Evolutionary conservation across 176 grass and related monocot species (phyloP), one percentile per base, ranked within the genome.

Genomic region (Paspalum notatum): DNA sequence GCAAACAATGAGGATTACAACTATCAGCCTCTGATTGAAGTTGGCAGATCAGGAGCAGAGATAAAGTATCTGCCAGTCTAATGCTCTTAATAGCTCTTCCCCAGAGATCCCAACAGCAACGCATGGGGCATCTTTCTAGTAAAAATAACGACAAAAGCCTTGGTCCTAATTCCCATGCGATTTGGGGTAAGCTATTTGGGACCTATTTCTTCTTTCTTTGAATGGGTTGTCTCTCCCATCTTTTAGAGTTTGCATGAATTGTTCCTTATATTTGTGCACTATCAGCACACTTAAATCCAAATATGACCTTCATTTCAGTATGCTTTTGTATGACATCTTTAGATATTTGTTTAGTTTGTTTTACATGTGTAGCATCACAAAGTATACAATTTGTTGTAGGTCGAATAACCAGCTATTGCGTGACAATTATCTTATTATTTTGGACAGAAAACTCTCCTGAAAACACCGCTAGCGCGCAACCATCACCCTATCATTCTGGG

Each of bases 371-470:
- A 64, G 17, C 5, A 39, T 5, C 21, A 5, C 46, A 78, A 53
- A 22, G 56, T 15, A 59, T 60, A 22, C 7, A 42, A 8, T 42
- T 61, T 18, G 26, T 49, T 44, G 18, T 44, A 60, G 60, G 43
- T 86, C 46, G 71, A 45, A 61, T 82, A 55, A 18, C 15, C 40
- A 81, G 10, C 39, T 81, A 40, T 49, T 68, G 40, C 7, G 64
- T 89, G 68, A 40, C 59, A 18, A 69, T 86, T 48, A 43, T 63
- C 62, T 3, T 51, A 18, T 15, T 54, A 68, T 62, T 73, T 68
- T 75, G 41, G 53, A 48, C 75, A 87, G 96, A 91, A 26, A 71
- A 74, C 45, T 89, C 81, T 68, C 71, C 71, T 60, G 90, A 95
- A 77, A 81, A 49, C 54, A 65, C 70, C 24, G n/a, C 47, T 72